phyloP scores from a whole-genome alignment of 768 basidiomycete genomes.

The Boletus tomentosulus region DNA sequence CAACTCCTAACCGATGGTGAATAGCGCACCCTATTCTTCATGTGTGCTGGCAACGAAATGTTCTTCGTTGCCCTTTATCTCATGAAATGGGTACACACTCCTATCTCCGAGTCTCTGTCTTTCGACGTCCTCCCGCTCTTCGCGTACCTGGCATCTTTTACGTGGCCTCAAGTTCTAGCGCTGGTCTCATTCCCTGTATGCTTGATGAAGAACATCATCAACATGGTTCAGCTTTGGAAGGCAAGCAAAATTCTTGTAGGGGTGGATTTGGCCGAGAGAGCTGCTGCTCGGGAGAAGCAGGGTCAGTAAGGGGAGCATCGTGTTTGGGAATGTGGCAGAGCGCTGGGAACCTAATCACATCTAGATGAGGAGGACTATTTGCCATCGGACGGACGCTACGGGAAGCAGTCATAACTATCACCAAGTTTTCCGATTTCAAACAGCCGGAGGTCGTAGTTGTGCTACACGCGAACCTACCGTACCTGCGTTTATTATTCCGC shows the following conservation, averaged over 20 bases:
- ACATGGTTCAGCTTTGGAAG: conserved; percentile 97
- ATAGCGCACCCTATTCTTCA: conserved; percentile 81
- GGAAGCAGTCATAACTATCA: conserved; percentile 13
- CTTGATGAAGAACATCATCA: conserved; percentile 84
- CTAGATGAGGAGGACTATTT: conserved; percentile 10
- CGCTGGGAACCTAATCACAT: conserved; percentile 6
- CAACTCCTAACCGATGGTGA: background rate
- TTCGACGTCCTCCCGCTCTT: conserved; percentile 18
- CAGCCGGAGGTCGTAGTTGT: background rate
- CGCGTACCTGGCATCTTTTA: conserved; percentile 36
- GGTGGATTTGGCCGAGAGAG: conserved; percentile 85
- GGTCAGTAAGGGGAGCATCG: conserved; percentile 3
- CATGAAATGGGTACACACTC: conserved; percentile 75
- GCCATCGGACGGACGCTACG: conserved; percentile 5
- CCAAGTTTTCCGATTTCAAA: conserved; percentile 1
- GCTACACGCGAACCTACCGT: conserved; percentile 8
- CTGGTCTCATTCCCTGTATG: conserved; percentile 62
- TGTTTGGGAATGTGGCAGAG: background rate
- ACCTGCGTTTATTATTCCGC: conserved; percentile 4
- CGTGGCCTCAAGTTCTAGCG: conserved; percentile 77
- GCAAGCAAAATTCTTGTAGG: conserved; percentile 93
- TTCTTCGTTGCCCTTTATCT: conserved; percentile 96
- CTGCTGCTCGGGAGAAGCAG: conserved; percentile 47
- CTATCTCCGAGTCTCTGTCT: conserved; percentile 43
- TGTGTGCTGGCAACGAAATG: conserved; percentile 93